phyloP scores from a whole-genome alignment of 768 basidiomycete species.

The Cyathus striatus region DNA sequence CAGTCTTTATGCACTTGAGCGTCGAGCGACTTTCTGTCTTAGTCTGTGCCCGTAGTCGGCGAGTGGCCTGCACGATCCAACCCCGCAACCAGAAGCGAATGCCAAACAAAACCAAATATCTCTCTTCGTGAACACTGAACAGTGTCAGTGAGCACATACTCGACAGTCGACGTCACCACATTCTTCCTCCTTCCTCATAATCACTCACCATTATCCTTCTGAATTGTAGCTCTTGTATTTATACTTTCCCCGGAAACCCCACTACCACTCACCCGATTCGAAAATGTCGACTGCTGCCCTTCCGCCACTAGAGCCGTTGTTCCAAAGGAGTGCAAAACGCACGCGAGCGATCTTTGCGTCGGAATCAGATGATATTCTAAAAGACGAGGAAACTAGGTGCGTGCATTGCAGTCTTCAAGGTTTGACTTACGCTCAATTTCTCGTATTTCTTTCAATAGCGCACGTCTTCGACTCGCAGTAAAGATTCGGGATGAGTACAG shows the following conservation, averaged over 20 bases:
- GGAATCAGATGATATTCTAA: slow-evolving; percentile 51
- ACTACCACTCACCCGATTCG: background rate
- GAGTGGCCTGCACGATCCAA: too few relatives aligned
- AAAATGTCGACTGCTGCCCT: slow-evolving; percentile 44
- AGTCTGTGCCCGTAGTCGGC: too few relatives aligned
- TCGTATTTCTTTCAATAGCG: slow-evolving; percentile 28
- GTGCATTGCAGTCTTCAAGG: slow-evolving; percentile 11
- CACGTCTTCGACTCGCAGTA: slow-evolving; percentile 69
- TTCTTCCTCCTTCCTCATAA: slow-evolving; percentile 4
- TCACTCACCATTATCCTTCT: slow-evolving; percentile 1
- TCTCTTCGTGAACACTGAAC: background rate
- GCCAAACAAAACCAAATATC: slow-evolving; percentile 14
- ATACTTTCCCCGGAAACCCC: background rate
- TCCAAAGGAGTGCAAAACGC: slow-evolving; percentile 61
- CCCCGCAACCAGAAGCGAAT: background rate
- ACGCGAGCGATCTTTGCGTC: slow-evolving; percentile 69
- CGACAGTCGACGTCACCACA: slow-evolving; percentile 4
- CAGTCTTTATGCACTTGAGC: too few relatives aligned
- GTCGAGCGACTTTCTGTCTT: too few relatives aligned
- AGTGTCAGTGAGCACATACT: background rate
- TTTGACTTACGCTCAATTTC: background rate
- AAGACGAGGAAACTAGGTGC: slow-evolving; percentile 72
- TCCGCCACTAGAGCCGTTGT: slow-evolving; percentile 63
- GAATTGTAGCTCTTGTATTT: too few relatives aligned
- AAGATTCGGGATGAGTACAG: slow-evolving; percentile 91